These are phyloP conservation scores for Penicillium fuscoglaucum DNA, from an alignment of 2,329 filamentous ascomycete genomes.

Conservation along the genomic window DNA sequence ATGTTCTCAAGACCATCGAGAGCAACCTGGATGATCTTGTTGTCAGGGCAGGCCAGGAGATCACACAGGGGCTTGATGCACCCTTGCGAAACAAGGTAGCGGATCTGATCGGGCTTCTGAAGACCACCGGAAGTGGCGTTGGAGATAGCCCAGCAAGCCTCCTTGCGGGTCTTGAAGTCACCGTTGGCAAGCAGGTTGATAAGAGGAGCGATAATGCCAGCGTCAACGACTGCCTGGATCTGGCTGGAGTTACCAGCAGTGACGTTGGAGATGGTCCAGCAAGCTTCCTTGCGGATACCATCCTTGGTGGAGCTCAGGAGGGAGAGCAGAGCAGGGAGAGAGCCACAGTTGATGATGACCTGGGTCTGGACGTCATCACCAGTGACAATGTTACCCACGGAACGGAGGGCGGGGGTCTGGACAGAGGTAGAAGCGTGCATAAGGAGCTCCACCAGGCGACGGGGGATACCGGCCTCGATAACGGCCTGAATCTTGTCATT, in stretches of 20 bases:
- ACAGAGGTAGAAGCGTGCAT: constrained; percentile 99
- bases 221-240: constrained; percentile 95
- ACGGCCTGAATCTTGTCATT: constrained; percentile 99
- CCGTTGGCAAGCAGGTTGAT: constrained; percentile 96
- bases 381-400: constrained; percentile 97
- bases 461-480: constrained; percentile 96
- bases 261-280: constrained; percentile 99
- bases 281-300: constrained; percentile 97
- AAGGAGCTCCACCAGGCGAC: constrained; percentile 90
- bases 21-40: constrained; percentile 99
- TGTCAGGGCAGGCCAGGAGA: constrained; percentile 91
- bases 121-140: constrained; percentile 96
- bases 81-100: constrained; percentile 87
- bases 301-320: constrained; percentile 97
- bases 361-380: constrained; percentile 98
- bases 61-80: constrained; percentile 98
- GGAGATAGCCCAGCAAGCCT: constrained; percentile 99
- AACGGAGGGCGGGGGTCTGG: constrained; percentile 93
- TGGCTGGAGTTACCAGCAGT: constrained; percentile 97
- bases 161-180: constrained; percentile 98
- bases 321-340: constrained; percentile 86
- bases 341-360: constrained; percentile 98
- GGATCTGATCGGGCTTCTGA: constrained; percentile 98
- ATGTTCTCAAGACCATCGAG: constrained; percentile 98
- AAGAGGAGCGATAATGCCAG: constrained; percentile 92